Conservation (phyloP, 805 yeast species). For the Maudiozyma turicensis region DNA sequence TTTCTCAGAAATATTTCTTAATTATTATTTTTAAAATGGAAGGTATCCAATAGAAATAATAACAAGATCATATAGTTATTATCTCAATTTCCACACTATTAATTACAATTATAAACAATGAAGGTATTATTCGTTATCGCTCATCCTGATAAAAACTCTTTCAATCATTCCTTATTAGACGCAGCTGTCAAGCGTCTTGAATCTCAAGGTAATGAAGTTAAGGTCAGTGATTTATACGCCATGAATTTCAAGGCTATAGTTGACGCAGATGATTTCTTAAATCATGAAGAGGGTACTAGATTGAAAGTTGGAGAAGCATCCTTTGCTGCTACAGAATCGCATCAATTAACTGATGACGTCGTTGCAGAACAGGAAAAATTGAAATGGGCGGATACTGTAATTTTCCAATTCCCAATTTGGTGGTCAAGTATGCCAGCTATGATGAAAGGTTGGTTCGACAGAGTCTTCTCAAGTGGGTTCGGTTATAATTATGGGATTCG, state of each 20-base stretch:
- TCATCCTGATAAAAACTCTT: constrained; percentile 23
- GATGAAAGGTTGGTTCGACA: constrained; percentile 26
- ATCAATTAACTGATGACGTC: constrained; percentile 21
- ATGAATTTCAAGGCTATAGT: constrained; percentile 17
- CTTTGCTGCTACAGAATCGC: constrained; percentile 5
- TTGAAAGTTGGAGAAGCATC: constrained; percentile 16
- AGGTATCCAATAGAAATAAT: too few relatives aligned
- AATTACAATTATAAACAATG: constrained; percentile 2
- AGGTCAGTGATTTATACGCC: constrained; percentile 20
- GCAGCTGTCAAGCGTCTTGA: constrained; percentile 13
- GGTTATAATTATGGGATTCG: constrained; percentile 18
- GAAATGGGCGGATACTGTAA: constrained; percentile 23
- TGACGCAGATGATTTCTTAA: constrained; percentile 16
- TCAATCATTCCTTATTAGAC: constrained; percentile 16
- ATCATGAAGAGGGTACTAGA: constrained; percentile 8
- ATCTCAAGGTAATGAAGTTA: constrained; percentile 20
- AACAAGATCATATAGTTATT: too few relatives aligned
- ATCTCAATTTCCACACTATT: too few relatives aligned
- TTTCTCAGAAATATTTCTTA: too few relatives aligned
- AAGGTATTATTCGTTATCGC: constrained; percentile 22
- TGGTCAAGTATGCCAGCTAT: constrained; percentile 28
- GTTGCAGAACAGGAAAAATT: constrained; percentile 22
- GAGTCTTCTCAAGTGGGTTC: constrained; percentile 18
- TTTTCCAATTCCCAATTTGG: constrained; percentile 26
- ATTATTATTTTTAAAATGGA: too few relatives aligned